phyloP scores from a whole-genome alignment of 1,284 basidiomycete species.

The Inonotus hispidus region DNA sequence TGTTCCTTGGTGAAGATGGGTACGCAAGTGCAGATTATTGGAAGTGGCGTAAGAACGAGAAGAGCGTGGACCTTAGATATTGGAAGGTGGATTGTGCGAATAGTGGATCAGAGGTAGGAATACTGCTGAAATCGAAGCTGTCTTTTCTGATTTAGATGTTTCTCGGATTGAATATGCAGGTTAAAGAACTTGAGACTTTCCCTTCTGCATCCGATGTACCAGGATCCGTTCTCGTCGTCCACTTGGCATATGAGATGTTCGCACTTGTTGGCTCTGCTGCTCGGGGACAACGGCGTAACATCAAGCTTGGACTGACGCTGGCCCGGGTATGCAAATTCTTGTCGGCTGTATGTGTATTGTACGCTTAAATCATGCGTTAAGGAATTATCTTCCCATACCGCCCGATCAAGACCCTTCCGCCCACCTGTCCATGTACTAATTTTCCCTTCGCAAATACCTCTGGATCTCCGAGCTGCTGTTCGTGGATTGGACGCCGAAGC shows the following conservation, averaged over 20 bases:
- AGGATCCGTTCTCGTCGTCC: conserved; percentile 53
- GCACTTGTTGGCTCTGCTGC: conserved; percentile 66
- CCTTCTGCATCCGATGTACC: conserved; percentile 25
- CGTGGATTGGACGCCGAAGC: conserved; percentile 58
- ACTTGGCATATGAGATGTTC: conserved; percentile 73
- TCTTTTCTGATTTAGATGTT: no score
- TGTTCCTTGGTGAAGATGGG: conserved; percentile 66
- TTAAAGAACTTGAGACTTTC: conserved; percentile 28
- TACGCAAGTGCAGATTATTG: conserved; percentile 76
- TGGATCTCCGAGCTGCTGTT: conserved; percentile 60
- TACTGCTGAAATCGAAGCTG: background rate
- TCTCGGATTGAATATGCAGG: conserved; percentile 22
- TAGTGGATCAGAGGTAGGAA: conserved; percentile 6
- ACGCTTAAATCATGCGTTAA: conserved; percentile 25
- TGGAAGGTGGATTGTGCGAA: conserved; percentile 51
- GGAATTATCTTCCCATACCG: conserved; percentile 48
- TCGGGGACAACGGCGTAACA: conserved; percentile 50
- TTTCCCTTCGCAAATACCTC: conserved; percentile 64
- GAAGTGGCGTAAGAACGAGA: conserved; percentile 51
- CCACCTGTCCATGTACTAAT: conserved; percentile 68
- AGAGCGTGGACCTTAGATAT: conserved; percentile 37
- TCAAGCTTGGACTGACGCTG: conserved; percentile 51
- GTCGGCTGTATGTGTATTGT: background rate
- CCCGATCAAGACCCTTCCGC: conserved; percentile 51
- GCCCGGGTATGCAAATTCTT: conserved; percentile 42